A percentile compares a stretch with the other conserved stretches of the same genome.
These are phyloP conservation scores for Ochromonas danica DNA, from an alignment of 108 stramenopile genomes.

Conservation along the genomic window DNA sequence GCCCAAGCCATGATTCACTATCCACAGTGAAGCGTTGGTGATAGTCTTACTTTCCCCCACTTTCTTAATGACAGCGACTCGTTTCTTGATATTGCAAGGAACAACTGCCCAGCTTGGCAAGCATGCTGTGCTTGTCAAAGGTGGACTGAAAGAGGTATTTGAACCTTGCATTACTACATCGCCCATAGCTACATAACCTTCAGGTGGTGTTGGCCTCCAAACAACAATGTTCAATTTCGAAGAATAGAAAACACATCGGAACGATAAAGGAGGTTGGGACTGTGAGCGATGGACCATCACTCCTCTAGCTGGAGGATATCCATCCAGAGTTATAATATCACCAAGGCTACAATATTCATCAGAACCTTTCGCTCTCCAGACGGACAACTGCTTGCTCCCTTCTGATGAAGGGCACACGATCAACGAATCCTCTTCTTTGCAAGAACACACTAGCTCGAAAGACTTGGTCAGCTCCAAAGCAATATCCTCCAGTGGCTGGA, in stretches of 20 bases:
- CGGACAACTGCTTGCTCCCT: background rate
- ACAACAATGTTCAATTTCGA: background rate
- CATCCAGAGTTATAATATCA: constrained; percentile 11
- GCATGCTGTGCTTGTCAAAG: background rate
- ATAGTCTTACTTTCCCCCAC: background rate
- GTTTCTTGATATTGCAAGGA: background rate
- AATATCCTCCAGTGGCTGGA: background rate
- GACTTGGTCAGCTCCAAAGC: background rate
- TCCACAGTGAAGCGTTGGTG: background rate
- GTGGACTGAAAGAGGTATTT: background rate
- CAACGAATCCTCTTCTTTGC: background rate
- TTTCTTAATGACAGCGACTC: background rate
- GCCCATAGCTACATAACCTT: constrained; percentile 48
- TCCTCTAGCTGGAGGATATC: background rate
- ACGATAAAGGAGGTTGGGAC: background rate
- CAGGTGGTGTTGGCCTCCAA: constrained; percentile 47
- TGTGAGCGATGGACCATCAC: background rate
- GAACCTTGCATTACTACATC: constrained; percentile 40
- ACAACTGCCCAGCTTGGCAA: constrained; percentile 4
- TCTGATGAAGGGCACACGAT: background rate
- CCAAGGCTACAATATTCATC: background rate
- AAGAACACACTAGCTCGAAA: constrained; percentile 29
- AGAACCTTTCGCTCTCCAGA: constrained; percentile 19
- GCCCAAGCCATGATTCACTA: constrained; percentile 1
- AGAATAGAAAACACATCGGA: background rate